phyloP scores from a whole-genome alignment of 108 stramenopile genomes.

The Cyclotella choctawhatcheeana region DNA sequence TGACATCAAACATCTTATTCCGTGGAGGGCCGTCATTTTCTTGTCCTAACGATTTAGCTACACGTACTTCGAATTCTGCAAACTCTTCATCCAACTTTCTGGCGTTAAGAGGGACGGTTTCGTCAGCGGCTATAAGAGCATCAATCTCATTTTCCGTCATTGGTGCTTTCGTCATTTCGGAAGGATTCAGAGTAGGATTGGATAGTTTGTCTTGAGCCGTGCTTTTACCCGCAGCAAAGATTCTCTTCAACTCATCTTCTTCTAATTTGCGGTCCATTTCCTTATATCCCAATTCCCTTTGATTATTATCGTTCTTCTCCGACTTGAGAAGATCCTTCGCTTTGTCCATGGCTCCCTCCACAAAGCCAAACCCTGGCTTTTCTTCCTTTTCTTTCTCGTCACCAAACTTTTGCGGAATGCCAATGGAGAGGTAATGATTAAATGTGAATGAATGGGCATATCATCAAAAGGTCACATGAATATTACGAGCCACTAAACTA shows the following conservation, averaged over 20 bases:
- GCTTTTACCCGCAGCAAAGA: constrained; percentile 78
- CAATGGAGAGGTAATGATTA: not conserved
- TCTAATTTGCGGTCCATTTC: constrained; percentile 31
- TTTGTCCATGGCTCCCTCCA: constrained; percentile 79
- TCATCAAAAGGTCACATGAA: no score
- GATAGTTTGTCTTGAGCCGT: constrained; percentile 63
- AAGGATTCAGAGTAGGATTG: constrained; percentile 10
- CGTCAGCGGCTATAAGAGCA: constrained; percentile 69
- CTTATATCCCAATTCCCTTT: constrained; percentile 18
- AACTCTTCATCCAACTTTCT: constrained; percentile 80
- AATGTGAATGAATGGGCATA: not conserved
- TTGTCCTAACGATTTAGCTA: constrained; percentile 68
- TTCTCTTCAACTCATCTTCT: constrained; percentile 71
- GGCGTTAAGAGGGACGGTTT: constrained; percentile 72
- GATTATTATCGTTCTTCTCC: constrained; percentile 32
- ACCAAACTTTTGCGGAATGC: constrained; percentile 59
- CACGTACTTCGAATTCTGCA: constrained; percentile 72
- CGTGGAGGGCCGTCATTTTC: constrained; percentile 56
- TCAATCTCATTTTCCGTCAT: constrained; percentile 65
- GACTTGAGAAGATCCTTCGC: constrained; percentile 73
- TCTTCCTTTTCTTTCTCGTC: constrained; percentile 73
- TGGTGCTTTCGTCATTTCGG: constrained; percentile 19
- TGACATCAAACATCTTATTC: constrained; percentile 79
- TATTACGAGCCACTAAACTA: no score
- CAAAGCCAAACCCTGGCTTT: constrained; percentile 73